Conservation (phyloP, 192 early-diverging fungal species). For the Coemansia sp. region DNA sequence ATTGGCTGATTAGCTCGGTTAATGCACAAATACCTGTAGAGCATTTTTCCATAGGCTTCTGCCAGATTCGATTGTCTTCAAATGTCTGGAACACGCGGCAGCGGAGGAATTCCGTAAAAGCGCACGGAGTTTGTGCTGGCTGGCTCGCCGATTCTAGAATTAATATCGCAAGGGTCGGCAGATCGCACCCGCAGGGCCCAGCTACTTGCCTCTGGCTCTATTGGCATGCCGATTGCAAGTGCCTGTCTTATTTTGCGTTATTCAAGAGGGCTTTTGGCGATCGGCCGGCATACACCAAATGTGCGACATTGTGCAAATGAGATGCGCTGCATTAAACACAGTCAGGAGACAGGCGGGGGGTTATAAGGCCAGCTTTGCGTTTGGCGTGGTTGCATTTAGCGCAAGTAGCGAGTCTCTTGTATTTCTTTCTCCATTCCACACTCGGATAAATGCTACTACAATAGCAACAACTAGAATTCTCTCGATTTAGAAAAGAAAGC, state of each 20-base stretch:
- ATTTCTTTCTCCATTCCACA: background rate
- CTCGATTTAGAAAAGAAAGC: background rate
- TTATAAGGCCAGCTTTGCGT: background rate
- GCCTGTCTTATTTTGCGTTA: background rate
- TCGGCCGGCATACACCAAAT: background rate
- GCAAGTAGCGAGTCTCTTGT: background rate
- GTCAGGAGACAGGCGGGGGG: background rate
- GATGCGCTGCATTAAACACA: background rate
- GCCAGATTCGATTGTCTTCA: background rate
- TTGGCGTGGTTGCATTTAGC: background rate
- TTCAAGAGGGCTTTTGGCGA: background rate
- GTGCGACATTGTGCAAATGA: background rate
- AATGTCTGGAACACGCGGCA: background rate
- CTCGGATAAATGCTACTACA: constrained; percentile 1
- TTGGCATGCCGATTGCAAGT: background rate
- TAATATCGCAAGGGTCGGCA: background rate
- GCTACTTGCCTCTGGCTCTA: background rate
- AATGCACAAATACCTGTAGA: background rate
- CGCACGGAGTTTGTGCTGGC: background rate
- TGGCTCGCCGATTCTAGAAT: background rate
- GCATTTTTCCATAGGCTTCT: background rate
- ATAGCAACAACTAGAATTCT: background rate
- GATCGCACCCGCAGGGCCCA: background rate
- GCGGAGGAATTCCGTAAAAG: background rate
- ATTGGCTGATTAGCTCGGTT: constrained; percentile 24